Percentiles rank a stretch among this genome's conserved stretches.
Evolutionary conservation across 352 stramenopile genomes (phyloP).

Genomic region (Detonula confervacea): DNA sequence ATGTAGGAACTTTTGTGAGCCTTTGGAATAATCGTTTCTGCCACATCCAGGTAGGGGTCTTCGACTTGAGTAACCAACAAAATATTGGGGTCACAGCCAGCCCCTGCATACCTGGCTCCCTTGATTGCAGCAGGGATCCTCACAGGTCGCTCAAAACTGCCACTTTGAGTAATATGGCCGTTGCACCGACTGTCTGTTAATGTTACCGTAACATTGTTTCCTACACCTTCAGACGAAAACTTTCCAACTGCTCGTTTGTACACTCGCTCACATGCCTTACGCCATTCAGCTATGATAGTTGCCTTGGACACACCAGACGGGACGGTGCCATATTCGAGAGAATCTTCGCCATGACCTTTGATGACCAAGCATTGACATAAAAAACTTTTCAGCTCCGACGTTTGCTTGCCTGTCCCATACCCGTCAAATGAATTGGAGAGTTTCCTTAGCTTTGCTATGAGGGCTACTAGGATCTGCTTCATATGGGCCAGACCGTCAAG

Average conservation of each 20-base stretch:
- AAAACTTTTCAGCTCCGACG: conserved; percentile 34
- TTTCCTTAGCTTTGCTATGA: conserved; percentile 49
- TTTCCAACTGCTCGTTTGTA: conserved; percentile 70
- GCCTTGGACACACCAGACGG: conserved; percentile 33
- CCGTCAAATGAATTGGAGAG: conserved; percentile 18
- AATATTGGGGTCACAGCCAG: conserved; percentile 52
- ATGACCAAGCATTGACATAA: conserved; percentile 51
- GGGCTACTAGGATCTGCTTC: conserved; percentile 31
- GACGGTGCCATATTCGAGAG: conserved; percentile 31
- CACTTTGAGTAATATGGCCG: conserved; percentile 74
- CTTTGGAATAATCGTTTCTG: conserved; percentile 76
- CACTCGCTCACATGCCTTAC: conserved; percentile 74
- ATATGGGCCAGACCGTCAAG: conserved; percentile 37
- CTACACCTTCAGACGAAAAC: conserved; percentile 48
- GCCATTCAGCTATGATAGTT: conserved; percentile 73
- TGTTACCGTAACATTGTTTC: conserved; percentile 71
- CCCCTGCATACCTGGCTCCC: conserved; percentile 68
- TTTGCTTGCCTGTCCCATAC: conserved; percentile 32
- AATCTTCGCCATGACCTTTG: conserved; percentile 63
- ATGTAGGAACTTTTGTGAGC: conserved; percentile 80
- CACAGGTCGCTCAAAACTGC: conserved; percentile 79
- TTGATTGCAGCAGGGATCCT: conserved; percentile 82
- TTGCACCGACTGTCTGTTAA: conserved; percentile 81
- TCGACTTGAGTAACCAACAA: conserved; percentile 70
- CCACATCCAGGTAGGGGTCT: conserved; percentile 69